Evolutionary conservation across 139 green algal genomes (phyloP).

Genomic region (Micractinium conductrix): DNA sequence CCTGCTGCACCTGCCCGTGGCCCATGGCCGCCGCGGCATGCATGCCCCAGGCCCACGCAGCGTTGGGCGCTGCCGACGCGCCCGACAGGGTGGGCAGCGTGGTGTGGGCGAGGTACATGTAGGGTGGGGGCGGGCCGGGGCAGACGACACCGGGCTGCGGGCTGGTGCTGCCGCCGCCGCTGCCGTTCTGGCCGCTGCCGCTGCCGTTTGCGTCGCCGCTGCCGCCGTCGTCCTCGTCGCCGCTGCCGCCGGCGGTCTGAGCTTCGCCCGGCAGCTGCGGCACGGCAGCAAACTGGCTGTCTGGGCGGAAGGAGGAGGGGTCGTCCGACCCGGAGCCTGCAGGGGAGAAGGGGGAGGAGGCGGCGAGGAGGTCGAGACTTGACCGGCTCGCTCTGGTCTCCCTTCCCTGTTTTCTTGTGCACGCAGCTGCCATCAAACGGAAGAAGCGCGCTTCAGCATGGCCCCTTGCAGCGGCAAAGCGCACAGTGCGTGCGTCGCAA

Average conservation of each 20-base stretch:
- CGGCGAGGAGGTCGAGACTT: too few relatives aligned
- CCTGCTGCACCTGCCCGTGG: slow-evolving; percentile 20
- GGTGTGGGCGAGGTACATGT: slow-evolving; percentile 25
- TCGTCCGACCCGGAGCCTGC: slow-evolving; percentile 18
- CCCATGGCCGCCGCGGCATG: neutral
- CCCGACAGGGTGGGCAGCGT: slow-evolving; percentile 4
- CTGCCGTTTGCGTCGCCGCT: slow-evolving; percentile 39
- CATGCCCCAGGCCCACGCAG: slow-evolving; percentile 5
- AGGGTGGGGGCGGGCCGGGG: slow-evolving; percentile 4
- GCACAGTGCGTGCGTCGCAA: too few relatives aligned
- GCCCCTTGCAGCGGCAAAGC: too few relatives aligned
- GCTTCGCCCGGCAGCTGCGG: slow-evolving; percentile 33
- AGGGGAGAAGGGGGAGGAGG: too few relatives aligned
- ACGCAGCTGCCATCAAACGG: too few relatives aligned
- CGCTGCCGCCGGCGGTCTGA: slow-evolving; percentile 31
- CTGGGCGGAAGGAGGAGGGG: slow-evolving; percentile 30
- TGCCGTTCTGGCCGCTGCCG: slow-evolving; percentile 17
- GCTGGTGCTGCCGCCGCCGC: neutral
- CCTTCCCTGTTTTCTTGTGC: too few relatives aligned
- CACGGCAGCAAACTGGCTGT: slow-evolving; percentile 49
- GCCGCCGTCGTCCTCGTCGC: slow-evolving; percentile 35
- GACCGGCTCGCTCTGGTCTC: too few relatives aligned
- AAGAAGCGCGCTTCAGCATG: too few relatives aligned
- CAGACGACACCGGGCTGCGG: too few relatives aligned
- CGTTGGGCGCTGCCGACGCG: slow-evolving; percentile 10